Percentiles rank a stretch among this genome's conserved stretches.
phyloP scores from a whole-genome alignment of 2,329 filamentous ascomycete species.

The Thielaviopsis ethacetica region DNA sequence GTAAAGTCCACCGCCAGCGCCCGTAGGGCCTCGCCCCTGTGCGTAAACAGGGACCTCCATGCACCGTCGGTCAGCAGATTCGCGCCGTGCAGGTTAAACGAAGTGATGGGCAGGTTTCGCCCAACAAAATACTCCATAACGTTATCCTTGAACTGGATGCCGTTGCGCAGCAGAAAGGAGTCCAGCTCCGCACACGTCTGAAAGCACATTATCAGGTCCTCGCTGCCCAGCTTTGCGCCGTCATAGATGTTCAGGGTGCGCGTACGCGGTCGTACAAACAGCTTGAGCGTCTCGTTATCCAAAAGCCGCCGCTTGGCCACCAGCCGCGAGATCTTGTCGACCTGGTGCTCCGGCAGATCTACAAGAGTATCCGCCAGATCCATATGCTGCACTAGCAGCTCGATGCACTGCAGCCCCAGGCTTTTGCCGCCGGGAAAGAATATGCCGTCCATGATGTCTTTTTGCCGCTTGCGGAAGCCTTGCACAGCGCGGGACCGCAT shows the following conservation, averaged over 20 bases:
- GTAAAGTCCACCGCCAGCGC: slow-evolving; percentile 67
- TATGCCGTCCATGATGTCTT: slow-evolving; percentile 66
- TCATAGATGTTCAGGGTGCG: slow-evolving; percentile 41
- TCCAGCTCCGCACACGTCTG: slow-evolving; percentile 54
- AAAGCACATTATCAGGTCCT: slow-evolving; percentile 71
- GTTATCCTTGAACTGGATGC: slow-evolving; percentile 79
- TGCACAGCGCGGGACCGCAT: not conserved
- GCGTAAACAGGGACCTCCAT: slow-evolving; percentile 55
- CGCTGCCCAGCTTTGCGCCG: slow-evolving; percentile 45
- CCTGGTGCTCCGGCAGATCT: slow-evolving; percentile 34
- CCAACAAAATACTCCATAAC: slow-evolving; percentile 68
- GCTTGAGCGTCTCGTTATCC: slow-evolving; percentile 33
- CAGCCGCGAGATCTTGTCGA: slow-evolving; percentile 43
- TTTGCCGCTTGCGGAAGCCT: slow-evolving; percentile 37
- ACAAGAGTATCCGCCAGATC: slow-evolving; percentile 45
- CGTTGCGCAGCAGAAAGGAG: slow-evolving; percentile 61
- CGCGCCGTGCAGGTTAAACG: slow-evolving; percentile 64
- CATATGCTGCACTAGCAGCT: slow-evolving; percentile 46
- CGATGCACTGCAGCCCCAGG: slow-evolving; percentile 46
- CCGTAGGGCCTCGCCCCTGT: slow-evolving; percentile 48
- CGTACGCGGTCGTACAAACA: slow-evolving; percentile 38
- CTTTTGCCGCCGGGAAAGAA: slow-evolving; percentile 50
- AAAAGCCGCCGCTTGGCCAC: slow-evolving; percentile 45
- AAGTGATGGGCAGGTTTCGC: slow-evolving; percentile 50
- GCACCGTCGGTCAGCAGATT: slow-evolving; percentile 65